Percentiles rank a stretch among this genome's conserved stretches.
These are phyloP conservation scores for Leccinum obscurum DNA, from an alignment of 768 basidiomycete species.

Conservation along the genomic window DNA sequence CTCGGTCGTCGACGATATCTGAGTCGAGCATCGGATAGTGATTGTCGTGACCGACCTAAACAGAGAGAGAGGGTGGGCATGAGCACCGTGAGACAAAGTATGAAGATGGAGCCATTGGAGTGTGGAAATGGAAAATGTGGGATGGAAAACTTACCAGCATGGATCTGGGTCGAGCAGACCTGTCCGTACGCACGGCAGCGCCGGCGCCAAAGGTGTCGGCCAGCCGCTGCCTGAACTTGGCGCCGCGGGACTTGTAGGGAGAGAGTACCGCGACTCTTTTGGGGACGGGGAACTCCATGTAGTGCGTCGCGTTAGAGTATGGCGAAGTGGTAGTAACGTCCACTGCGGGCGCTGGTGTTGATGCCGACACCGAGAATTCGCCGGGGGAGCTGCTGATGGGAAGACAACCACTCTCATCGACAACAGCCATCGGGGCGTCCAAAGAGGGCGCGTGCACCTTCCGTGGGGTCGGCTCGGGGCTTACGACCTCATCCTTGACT, in stretches of 20 bases:
- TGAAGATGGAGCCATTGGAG: neutral
- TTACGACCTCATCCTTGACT: neutral
- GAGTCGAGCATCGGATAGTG: conserved; percentile 5
- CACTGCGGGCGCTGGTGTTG: neutral
- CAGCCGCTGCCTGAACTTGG: conserved; percentile 23
- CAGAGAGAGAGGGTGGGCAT: neutral
- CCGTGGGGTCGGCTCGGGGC: neutral
- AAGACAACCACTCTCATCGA: neutral
- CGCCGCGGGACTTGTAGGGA: conserved; percentile 20
- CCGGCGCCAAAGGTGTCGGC: conserved; percentile 21
- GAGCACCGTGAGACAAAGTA: neutral
- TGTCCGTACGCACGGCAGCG: conserved; percentile 25
- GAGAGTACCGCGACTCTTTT: neutral
- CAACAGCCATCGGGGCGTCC: neutral
- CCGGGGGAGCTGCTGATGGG: neutral
- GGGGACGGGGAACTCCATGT: neutral
- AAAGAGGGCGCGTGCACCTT: neutral
- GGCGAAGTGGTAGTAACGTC: neutral
- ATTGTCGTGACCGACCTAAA: conserved; percentile 16
- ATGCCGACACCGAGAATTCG: neutral
- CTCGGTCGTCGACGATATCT: conserved; percentile 3
- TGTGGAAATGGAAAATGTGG: neutral
- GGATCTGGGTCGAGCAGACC: conserved; percentile 18
- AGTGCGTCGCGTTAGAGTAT: neutral
- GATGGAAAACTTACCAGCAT: neutral